A percentile compares a stretch with the other conserved stretches of the same genome.
phyloP scores from a whole-genome alignment of 768 basidiomycete genomes.

The Collybia sp. region DNA sequence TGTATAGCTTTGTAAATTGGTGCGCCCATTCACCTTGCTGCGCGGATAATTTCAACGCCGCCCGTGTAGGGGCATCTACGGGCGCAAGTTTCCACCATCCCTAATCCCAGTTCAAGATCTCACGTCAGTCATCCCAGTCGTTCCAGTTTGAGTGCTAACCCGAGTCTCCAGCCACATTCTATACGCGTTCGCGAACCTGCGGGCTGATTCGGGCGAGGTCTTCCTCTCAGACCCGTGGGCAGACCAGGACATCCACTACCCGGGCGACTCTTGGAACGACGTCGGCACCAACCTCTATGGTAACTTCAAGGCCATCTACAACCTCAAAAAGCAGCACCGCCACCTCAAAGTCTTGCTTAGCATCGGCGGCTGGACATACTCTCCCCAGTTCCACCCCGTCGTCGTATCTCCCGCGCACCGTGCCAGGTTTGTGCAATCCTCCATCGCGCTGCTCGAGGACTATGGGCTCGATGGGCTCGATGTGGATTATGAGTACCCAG shows the following conservation, averaged over 20 bases:
- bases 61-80: conserved; percentile 88
- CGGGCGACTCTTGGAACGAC: conserved; percentile 94
- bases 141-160: conserved; percentile 4
- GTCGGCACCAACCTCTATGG: conserved; percentile 88
- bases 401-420: conserved; percentile 62
- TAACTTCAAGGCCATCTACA: conserved; percentile 90
- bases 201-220: conserved; percentile 81
- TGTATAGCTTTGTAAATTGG: conserved; percentile 78
- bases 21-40: conserved; percentile 17
- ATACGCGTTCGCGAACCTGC: conserved; percentile 91
- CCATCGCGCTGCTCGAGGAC: conserved; percentile 81
- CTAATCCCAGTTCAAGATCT: conserved; percentile 79
- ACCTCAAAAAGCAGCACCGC: conserved; percentile 82
- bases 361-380: conserved; percentile 96
- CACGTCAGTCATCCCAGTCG: conserved; percentile 51
- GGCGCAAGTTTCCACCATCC: conserved; percentile 84
- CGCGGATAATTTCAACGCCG: conserved; percentile 1
- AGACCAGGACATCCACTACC: conserved; percentile 96
- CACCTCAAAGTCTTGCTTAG: conserved; percentile 79
- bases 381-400: conserved; percentile 79
- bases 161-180: conserved; percentile 64
- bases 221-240: conserved; percentile 89
- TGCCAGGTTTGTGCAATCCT: conserved; percentile 73
- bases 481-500: conserved; percentile 92
- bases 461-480: conserved; percentile 92